These are phyloP conservation scores for Ceratocystis variospora DNA, from an alignment of 2,329 filamentous ascomycete genomes.

Conservation along the genomic window DNA sequence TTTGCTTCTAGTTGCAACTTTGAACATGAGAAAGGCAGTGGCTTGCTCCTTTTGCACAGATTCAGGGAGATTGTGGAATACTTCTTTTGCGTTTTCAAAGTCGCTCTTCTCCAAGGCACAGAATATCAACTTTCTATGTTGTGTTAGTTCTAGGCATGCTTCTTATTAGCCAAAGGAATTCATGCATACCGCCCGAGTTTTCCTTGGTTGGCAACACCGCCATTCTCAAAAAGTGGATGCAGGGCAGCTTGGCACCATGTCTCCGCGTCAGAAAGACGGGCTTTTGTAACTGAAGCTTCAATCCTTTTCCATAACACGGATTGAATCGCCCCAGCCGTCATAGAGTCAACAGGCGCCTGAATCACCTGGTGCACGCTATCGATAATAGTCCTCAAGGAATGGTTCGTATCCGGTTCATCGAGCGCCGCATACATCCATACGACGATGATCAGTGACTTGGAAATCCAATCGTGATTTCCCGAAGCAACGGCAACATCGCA, in stretches of 20 bases:
- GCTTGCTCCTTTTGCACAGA: constrained; percentile 44
- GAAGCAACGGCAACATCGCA: constrained; percentile 38
- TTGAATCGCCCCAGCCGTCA: constrained; percentile 53
- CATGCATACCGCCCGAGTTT: constrained; percentile 49
- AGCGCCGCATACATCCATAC: constrained; percentile 48
- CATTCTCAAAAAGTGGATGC: constrained; percentile 51
- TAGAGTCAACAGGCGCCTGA: constrained; percentile 37
- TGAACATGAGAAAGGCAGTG: constrained; percentile 64
- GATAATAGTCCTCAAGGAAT: constrained; percentile 19
- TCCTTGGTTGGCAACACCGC: constrained; percentile 50
- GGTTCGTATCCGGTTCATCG: constrained; percentile 17
- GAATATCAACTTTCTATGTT: constrained; percentile 55
- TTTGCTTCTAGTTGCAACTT: constrained; percentile 46
- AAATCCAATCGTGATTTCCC: constrained; percentile 46
- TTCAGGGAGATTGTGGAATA: constrained; percentile 47
- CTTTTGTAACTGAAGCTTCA: constrained; percentile 43
- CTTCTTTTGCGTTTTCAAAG: constrained; percentile 36
- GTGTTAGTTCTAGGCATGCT: not conserved
- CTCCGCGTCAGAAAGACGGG: constrained; percentile 41
- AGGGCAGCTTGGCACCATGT: constrained; percentile 60
- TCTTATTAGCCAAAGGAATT: not conserved
- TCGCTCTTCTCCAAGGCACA: constrained; percentile 51
- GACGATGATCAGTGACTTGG: constrained; percentile 53
- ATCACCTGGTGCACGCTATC: constrained; percentile 32
- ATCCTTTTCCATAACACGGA: constrained; percentile 71